Conservation (phyloP, 192 early-diverging fungal species). For the Coemansia sp. region DNA sequence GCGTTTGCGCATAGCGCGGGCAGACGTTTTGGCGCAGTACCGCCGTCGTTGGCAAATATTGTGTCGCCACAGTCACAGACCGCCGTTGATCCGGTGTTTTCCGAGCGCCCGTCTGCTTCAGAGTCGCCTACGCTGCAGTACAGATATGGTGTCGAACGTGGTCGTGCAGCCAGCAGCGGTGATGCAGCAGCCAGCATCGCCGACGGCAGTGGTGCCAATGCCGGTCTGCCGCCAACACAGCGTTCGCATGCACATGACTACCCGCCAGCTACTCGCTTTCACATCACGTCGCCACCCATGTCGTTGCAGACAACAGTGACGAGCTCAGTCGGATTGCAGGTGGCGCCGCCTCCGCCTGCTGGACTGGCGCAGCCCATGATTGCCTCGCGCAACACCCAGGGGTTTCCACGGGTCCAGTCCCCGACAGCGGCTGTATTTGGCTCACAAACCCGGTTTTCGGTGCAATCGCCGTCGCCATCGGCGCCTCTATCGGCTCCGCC, state of each 20-base stretch:
- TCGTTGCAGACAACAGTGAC: conserved; percentile 10
- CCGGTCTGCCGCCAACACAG: neutral
- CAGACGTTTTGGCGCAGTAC: conserved; percentile 10
- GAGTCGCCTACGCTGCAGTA: conserved; percentile 11
- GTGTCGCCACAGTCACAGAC: conserved; percentile 12
- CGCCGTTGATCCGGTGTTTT: conserved; percentile 2
- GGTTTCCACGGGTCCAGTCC: conserved; percentile 18
- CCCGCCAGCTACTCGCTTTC: neutral
- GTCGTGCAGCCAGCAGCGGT: conserved; percentile 9
- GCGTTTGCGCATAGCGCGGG: neutral
- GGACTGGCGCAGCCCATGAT: conserved; percentile 15
- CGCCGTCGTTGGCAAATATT: conserved; percentile 38
- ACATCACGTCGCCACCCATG: neutral
- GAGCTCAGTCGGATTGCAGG: conserved; percentile 1
- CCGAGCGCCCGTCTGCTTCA: neutral
- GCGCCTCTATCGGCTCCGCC: conserved; percentile 26
- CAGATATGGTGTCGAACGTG: conserved; percentile 4
- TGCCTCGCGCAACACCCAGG: conserved; percentile 1
- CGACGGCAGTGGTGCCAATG: conserved; percentile 4
- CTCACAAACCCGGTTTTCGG: conserved; percentile 7
- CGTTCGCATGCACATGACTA: conserved; percentile 4
- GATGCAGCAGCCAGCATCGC: conserved; percentile 16
- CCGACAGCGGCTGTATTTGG: conserved; percentile 6
- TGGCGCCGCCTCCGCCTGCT: conserved; percentile 11
- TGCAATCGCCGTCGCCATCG: conserved; percentile 15